A percentile compares a stretch with the other conserved stretches of the same genome.
These are phyloP conservation scores for Jackrogersella multiformis DNA, from an alignment of 495 filamentous ascomycete genomes.

Conservation along the genomic window DNA sequence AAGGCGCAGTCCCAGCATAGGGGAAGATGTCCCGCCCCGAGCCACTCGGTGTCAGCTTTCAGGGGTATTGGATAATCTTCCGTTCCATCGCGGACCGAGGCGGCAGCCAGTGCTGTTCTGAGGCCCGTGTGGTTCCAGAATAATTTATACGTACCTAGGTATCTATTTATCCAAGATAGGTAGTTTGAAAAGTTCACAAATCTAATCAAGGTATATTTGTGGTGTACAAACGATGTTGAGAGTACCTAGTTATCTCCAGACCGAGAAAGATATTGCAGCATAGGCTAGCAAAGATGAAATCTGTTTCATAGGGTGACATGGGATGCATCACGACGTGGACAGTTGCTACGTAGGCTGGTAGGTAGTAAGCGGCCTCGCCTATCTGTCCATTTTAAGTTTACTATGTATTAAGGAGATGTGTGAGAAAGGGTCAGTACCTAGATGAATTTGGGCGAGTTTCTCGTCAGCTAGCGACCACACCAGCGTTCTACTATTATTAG, in stretches of 20 bases:
- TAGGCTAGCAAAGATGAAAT: slow-evolving; percentile 2
- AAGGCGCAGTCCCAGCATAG: slow-evolving; percentile 7
- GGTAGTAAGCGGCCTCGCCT: slow-evolving; percentile 21
- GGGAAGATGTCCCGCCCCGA: background rate
- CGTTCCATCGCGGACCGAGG: background rate
- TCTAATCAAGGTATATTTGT: background rate
- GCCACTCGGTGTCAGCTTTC: background rate
- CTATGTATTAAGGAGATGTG: background rate
- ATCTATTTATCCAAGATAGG: background rate
- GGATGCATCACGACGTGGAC: slow-evolving; percentile 32
- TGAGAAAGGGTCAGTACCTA: background rate
- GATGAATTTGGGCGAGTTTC: slow-evolving; percentile 19
- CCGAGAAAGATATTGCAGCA: background rate
- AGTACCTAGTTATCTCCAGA: background rate
- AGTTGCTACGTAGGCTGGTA: slow-evolving; percentile 20
- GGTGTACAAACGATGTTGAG: background rate
- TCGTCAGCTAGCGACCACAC: slow-evolving; percentile 4
- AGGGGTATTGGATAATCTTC: slow-evolving; percentile 3
- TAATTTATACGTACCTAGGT: background rate
- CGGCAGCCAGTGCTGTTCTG: background rate
- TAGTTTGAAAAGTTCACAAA: background rate
- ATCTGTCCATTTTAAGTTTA: slow-evolving; percentile 8
- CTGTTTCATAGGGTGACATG: slow-evolving; percentile 29
- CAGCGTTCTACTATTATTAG: no score
- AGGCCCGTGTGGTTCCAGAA: background rate